Evolutionary conservation across 805 yeast species (phyloP).

Genomic region (Kluyveromyces starmeri): DNA sequence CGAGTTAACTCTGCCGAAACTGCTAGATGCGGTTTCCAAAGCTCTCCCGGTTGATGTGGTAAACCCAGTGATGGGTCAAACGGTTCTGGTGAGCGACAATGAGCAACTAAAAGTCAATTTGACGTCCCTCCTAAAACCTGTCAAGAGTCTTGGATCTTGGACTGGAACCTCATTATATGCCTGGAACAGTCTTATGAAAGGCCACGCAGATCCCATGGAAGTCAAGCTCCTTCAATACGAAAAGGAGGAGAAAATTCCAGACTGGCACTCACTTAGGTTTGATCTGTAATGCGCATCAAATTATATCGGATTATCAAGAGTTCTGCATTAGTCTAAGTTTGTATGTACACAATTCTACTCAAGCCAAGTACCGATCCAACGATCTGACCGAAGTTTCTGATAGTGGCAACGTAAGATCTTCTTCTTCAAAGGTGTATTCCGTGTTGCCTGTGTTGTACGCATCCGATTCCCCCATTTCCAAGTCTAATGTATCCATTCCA

Average conservation of each 20-base stretch:
- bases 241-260: constrained; percentile 6
- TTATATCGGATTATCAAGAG: background rate
- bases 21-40: constrained; percentile 1
- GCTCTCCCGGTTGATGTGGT: constrained; percentile 8
- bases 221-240: background rate
- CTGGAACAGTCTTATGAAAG: background rate
- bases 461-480: background rate
- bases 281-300: background rate
- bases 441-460: background rate
- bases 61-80: background rate
- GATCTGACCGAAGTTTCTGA: constrained; percentile 6
- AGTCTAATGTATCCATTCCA: background rate
- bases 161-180: constrained; percentile 7
- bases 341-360: background rate
- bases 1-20: constrained; percentile 7
- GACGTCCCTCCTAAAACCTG: background rate
- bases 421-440: background rate
- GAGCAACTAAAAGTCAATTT: background rate
- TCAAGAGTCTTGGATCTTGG: constrained; percentile 8
- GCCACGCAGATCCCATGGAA: constrained; percentile 1
- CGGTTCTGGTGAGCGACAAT: background rate
- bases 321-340: background rate
- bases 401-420: background rate
- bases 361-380: constrained; percentile 4
- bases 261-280: constrained; percentile 13